Evolutionary conservation across 1,139 yeast genomes (phyloP), one percentile per base, ranked within the genome.

Genomic region (Yamadazyma oceani): DNA sequence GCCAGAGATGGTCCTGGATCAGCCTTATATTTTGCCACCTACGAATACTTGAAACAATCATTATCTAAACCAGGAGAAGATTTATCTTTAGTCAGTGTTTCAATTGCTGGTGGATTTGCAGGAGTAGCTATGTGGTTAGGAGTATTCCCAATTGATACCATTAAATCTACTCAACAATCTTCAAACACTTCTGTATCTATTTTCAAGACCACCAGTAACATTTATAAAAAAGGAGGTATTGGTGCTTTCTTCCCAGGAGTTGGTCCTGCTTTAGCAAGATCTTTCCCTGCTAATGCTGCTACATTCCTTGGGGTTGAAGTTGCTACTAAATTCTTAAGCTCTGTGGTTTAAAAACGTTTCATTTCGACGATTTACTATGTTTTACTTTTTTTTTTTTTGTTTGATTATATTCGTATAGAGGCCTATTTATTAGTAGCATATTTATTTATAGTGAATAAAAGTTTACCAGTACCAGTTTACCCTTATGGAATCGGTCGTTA

Each of bases 1-100:
- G 95, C 96, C 12, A 82, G 98, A 63, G 98, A 92, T 57, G 97
- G 97, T 9, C 98, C 98, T 1, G 98, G 98, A 3, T 85, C 95
- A n/a, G 97, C 97, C 0, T 73, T 89, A 24, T 92, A 92, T 66
- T 92, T 92, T 61, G 97, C 97, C 3, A 87, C 96, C 2, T 92
- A 92, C 61, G 98, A 92, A 61, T 73, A 78, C 51, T 66, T 87
- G 47, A 92, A 92, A 66, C 72, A 75, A 41, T 61, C 57, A 41
- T 72, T 84, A 55, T 76, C 90, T 31, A 57, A 59, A 35, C 73
- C 74, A 5, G 85, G 81, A 34, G 62, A 73, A 44, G 72, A 76
- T 41, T 60, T 87, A 60, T 82, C 88, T 10, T 70, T 90, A 33
- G 64, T 77, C 23, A 92, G 94, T 31, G 80, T 92, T 44, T 82